Evolutionary conservation across 805 yeast species (phyloP), one percentile per base, ranked within the genome.

Genomic region (Sugiyamaella lignohabitans): DNA sequence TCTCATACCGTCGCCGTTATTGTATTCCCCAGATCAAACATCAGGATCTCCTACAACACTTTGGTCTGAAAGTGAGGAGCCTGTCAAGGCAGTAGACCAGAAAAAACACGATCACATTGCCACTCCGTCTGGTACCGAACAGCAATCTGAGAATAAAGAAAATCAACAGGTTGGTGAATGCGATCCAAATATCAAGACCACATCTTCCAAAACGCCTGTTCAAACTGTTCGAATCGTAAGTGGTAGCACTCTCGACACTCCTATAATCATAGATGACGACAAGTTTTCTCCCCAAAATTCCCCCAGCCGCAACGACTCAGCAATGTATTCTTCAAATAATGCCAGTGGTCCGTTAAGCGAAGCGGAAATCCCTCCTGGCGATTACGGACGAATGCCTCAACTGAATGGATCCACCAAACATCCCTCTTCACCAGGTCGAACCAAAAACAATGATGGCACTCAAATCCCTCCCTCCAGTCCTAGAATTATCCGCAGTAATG

Each of bases 191-290:
- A 8, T 27, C 8, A 27, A 27, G 14, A 27, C 32, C 8, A 27
- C 32, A 8, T 8, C 32, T 27, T 8, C 8, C 14, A 27, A 14
- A 8, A 27, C 32, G 14, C 11, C 8, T 27, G 8, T 27, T 8
- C 32, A 8, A 8, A 27, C 32, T 8, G 32, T 27, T 27, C 32
- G 32, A 8, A 8, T 27, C 14, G 32, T 27, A 8, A 27, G 32
- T 27, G 32, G 32, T 16, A 38, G 29, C 10, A 20, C 41, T 5
- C 16, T 23, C 10, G 16, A 14, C 14, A 20, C 27, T 18, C 41
- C 41, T 5, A 38, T 38, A 19, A 38, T 38, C 10, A 14, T 38
- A 14, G 41, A 38, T 23, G 41, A 38, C 23, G 41, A 38, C 29
- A 34, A 6, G n/a, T n/a, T n/a, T n/a, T 27, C 32, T 27, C 32